Evolutionary conservation across 371 early-diverging fungal genomes (phyloP).

Genomic region (Dinochytrium kinnereticum): DNA sequence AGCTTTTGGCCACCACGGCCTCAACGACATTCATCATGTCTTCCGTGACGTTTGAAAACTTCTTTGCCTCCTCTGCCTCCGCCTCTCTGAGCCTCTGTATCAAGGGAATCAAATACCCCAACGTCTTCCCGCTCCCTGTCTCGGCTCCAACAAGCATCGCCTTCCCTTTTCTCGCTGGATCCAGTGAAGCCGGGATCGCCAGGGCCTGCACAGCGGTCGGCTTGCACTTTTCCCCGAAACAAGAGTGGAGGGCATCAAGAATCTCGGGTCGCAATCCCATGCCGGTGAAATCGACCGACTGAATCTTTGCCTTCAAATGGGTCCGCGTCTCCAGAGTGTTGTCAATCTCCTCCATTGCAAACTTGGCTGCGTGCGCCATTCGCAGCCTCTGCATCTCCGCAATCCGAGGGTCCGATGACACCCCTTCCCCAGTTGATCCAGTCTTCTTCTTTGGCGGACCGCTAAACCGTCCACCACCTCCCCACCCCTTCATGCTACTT

Average conservation of each 20-base stretch:
- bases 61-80: slow-evolving; percentile 37
- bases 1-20: slow-evolving; percentile 5
- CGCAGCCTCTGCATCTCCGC: not conserved
- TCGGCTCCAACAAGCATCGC: slow-evolving; percentile 77
- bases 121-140: slow-evolving; percentile 72
- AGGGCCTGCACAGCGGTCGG: slow-evolving; percentile 94
- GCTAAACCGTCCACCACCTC: not conserved
- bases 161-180: not conserved
- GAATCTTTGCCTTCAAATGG: slow-evolving; percentile 46
- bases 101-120: slow-evolving; percentile 61
- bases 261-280: slow-evolving; percentile 63
- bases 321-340: not conserved
- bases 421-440: not conserved
- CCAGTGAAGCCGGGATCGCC: slow-evolving; percentile 66
- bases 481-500: not conserved
- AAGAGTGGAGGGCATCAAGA: slow-evolving; percentile 49
- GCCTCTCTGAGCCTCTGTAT: slow-evolving; percentile 54
- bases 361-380: slow-evolving; percentile 14
- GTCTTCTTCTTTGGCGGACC: not conserved
- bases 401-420: not conserved
- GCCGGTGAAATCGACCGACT: slow-evolving; percentile 61
- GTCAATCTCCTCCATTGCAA: slow-evolving; percentile 9
- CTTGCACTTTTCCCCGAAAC: slow-evolving; percentile 46
- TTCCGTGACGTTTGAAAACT: not conserved
- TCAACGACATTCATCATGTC: slow-evolving; percentile 35